Percentiles rank a stretch among this genome's conserved stretches.
These are phyloP conservation scores for Neolentinus lepideus DNA, from an alignment of 1,284 basidiomycete genomes.

Conservation along the genomic window DNA sequence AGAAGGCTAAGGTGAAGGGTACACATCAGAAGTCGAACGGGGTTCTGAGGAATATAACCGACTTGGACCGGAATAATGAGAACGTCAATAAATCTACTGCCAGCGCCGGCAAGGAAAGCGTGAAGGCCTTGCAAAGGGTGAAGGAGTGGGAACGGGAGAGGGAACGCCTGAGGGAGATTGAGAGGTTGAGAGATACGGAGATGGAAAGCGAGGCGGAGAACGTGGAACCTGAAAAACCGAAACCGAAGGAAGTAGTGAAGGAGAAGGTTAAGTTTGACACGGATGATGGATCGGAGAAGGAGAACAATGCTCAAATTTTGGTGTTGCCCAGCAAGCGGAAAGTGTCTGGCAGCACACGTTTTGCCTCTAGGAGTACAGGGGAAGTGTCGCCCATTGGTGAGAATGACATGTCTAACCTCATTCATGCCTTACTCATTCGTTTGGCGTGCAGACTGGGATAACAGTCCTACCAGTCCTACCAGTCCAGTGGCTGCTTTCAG, in stretches of 20 bases:
- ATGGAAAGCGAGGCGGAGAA: constrained; percentile 3
- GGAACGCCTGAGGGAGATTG: constrained; percentile 26
- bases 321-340: neutral
- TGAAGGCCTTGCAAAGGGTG: constrained; percentile 52
- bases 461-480: neutral
- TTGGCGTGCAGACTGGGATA: neutral
- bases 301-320: constrained; percentile 1
- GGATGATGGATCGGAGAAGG: constrained; percentile 6
- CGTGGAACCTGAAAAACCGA: constrained; percentile 5
- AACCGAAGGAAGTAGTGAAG: constrained; percentile 7
- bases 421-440: neutral
- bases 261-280: neutral
- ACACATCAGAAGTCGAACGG: neutral
- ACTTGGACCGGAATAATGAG: neutral
- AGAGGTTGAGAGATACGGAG: constrained; percentile 12
- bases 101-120: constrained; percentile 25
- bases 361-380: neutral
- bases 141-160: constrained; percentile 50
- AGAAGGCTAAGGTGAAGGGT: neutral
- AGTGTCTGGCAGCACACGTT: neutral
- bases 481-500: constrained; percentile 15
- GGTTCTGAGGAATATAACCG: constrained; percentile 3
- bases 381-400: neutral
- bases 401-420: neutral
- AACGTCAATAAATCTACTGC: constrained; percentile 11